Evolutionary conservation across 176 grass and related monocot species (phyloP).

Genomic region (Eremochloa ophiuroides): DNA sequence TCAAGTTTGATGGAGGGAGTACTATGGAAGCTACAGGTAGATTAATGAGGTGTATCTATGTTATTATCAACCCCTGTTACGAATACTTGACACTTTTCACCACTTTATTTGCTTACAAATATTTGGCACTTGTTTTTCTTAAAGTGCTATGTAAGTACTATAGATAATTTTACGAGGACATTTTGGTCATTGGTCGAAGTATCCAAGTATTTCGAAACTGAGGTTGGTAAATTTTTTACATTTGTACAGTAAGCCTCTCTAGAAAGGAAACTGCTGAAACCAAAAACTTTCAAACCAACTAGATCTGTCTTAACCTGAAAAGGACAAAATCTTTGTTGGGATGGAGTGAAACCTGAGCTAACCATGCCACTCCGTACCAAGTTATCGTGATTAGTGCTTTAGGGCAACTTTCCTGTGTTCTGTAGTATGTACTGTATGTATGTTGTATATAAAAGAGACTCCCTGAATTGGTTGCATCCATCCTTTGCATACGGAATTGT

Average conservation of each 20-base stretch:
- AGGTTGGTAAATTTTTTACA: background rate
- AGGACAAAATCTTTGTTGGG: background rate
- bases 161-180: background rate
- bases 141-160: background rate
- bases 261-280: background rate
- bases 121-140: background rate
- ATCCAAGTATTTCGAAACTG: background rate
- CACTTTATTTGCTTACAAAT: background rate
- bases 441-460: conserved; percentile 4
- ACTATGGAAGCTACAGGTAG: conserved; percentile 4
- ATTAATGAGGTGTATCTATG: conserved; percentile 8
- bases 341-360: conserved; percentile 27
- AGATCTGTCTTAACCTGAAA: conserved; percentile 15
- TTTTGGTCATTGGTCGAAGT: background rate
- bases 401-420: background rate
- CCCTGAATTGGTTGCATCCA: conserved; percentile 1
- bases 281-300: conserved; percentile 15
- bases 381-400: background rate
- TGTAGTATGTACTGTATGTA: background rate
- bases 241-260: background rate
- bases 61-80: background rate
- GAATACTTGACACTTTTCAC: background rate
- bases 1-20: background rate
- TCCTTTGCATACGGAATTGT: conserved; percentile 1
- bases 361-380: background rate